Base-by-base conservation (phyloP, 345 rosid genomes). In the Moringa oleifera region DNA sequence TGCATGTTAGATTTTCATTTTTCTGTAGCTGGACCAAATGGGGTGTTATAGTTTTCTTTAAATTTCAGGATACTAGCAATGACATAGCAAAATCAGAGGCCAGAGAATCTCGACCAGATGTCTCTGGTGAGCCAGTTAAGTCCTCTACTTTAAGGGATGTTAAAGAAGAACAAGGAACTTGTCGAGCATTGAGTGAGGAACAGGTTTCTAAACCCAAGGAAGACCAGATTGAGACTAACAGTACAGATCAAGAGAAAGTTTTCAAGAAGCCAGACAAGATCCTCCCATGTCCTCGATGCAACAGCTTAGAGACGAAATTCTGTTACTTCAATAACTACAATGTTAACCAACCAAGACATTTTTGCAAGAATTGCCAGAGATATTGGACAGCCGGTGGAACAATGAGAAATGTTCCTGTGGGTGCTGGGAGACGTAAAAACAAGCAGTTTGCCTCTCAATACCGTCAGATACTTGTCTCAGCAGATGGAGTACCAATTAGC, bases 311-410 rank as follows among this genome's bases (percentile, higher is more conserved):
- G 46, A 87, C 95, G 0, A 87, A 87, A 68, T 87, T 87, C 63
- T 87, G 95, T 70, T 87, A 87, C 70, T 87, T 87, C 61, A 87
- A 87, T 63, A 87, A 87, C 71, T 87, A 87, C 69, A 87, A 82
- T 45, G 95, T 87, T 49, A 85, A 87, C 72, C 95, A 87, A 70
- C 95, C 95, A 6, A 76, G 95, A 59, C 91, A 87, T 71, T 87
- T 87, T 66, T 87, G 95, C 77, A 85, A 81, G 82, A 85, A 85
- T 59, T 87, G 95, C 72, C 95, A 87, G 63, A 85, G 95, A 68
- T 87, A 87, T 71, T 87, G 95, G 95, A 87, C 95, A 17, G 91
- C 91, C 22, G 95, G 95, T 55, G 95, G 95, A 58, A 80, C 91
- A 0, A 83, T 87, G 87, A 77, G 95, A 64, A 87, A 85, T 52